Percentiles rank a stretch among this genome's conserved stretches.
Conservation (phyloP, 805 yeast genomes). For the Lipomyces yamadae region DNA sequence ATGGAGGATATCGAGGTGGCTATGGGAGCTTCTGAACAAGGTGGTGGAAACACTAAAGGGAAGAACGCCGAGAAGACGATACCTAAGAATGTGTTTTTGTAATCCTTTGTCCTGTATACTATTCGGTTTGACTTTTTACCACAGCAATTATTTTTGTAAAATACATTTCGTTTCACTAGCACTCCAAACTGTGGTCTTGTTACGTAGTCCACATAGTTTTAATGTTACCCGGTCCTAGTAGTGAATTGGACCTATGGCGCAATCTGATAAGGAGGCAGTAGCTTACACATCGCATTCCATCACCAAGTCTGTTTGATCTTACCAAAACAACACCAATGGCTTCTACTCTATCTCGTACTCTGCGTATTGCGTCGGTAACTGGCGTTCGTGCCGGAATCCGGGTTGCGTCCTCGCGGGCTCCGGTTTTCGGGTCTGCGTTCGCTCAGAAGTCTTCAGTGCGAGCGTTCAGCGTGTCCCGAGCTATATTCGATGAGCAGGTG, state of each 20-base stretch:
- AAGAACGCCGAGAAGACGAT: background rate
- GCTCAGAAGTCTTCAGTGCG: slow-evolving; percentile 5
- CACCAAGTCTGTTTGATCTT: background rate
- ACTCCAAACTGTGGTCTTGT: too few species aligned
- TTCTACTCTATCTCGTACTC: slow-evolving; percentile 12
- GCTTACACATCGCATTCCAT: too few species aligned
- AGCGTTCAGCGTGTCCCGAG: slow-evolving; percentile 23
- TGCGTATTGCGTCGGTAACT: slow-evolving; percentile 12
- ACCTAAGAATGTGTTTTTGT: slow-evolving; percentile 25
- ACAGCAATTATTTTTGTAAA: background rate
- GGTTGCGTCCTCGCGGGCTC: slow-evolving; percentile 16
- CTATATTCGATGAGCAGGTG: slow-evolving; percentile 23
- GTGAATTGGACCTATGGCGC: too few species aligned
- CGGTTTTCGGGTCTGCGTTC: slow-evolving; percentile 5
- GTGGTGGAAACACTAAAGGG: background rate
- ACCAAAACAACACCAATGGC: slow-evolving; percentile 11
- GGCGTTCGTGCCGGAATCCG: slow-evolving; percentile 4
- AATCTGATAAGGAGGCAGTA: too few species aligned
- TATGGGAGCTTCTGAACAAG: background rate
- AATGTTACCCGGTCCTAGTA: too few species aligned
- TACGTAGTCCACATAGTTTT: too few species aligned
- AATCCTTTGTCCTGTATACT: background rate
- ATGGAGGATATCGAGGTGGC: background rate
- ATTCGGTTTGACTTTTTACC: background rate
- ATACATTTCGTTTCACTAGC: background rate